Percentiles rank a stretch among this genome's conserved stretches.
These are phyloP conservation scores for Gloeopeniophorella convolvens DNA, from an alignment of 768 basidiomycete genomes.

Conservation along the genomic window DNA sequence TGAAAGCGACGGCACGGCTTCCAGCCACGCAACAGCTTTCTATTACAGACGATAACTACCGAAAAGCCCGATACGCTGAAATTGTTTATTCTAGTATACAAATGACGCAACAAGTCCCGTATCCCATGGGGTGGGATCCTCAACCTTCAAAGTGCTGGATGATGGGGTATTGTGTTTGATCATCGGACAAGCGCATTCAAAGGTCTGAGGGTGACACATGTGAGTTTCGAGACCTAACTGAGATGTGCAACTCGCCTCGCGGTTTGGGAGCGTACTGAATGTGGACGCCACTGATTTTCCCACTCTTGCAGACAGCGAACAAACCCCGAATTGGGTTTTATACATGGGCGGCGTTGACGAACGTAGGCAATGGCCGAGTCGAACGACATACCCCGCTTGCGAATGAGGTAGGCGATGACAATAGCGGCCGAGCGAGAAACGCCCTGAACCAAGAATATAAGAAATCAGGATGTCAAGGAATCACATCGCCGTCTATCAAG, in stretches of 20 bases:
- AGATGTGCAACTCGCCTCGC: constrained; percentile 1
- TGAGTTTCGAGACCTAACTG: neutral
- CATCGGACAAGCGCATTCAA: constrained; percentile 13
- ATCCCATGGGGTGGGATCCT: neutral
- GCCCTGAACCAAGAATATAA: constrained; percentile 39
- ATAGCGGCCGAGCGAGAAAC: constrained; percentile 72
- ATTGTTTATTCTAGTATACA: constrained; percentile 7
- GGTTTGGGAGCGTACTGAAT: constrained; percentile 3
- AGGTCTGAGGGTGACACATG: neutral
- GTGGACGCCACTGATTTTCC: constrained; percentile 17
- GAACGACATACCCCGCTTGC: constrained; percentile 65
- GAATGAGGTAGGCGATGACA: constrained; percentile 78
- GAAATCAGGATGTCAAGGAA: neutral
- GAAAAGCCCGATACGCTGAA: neutral
- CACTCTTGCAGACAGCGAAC: constrained; percentile 30
- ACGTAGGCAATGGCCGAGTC: constrained; percentile 56
- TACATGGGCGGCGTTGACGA: constrained; percentile 60
- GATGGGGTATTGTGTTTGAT: neutral
- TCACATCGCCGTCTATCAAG: constrained; percentile 4
- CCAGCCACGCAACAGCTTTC: too few relatives aligned
- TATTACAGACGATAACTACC: neutral
- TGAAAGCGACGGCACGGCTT: too few relatives aligned
- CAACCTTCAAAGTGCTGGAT: constrained; percentile 3
- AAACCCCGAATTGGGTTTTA: constrained; percentile 76
- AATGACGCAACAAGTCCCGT: constrained; percentile 4